Percentiles rank a stretch among this genome's conserved stretches.
Evolutionary conservation across 2,329 filamentous ascomycete genomes (phyloP).

Genomic region (Rhinocladiella mackenziei): DNA sequence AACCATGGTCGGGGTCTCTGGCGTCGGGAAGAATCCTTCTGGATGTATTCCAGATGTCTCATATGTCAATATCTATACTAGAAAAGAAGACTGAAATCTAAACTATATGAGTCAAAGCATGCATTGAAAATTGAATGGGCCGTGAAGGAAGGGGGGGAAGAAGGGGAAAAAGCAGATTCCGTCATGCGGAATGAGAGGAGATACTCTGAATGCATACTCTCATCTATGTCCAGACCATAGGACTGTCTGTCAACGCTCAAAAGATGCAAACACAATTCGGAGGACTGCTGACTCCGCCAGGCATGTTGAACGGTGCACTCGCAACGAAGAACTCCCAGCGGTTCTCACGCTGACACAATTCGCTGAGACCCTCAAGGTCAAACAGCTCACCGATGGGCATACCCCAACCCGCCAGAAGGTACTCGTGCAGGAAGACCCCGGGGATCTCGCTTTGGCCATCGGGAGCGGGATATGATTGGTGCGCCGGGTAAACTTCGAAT

Average conservation of each 20-base stretch:
- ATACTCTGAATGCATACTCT: no score
- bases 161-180: no score
- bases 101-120: no score
- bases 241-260: constrained; percentile 2
- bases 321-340: constrained; percentile 49
- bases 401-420: constrained; percentile 31
- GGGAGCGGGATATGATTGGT: constrained; percentile 10
- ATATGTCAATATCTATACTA: no score
- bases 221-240: no score
- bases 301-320: constrained; percentile 33
- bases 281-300: constrained; percentile 28
- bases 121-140: no score
- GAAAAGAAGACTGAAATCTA: no score
- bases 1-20: no score
- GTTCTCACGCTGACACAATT: constrained; percentile 33
- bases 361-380: constrained; percentile 40
- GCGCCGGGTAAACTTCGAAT: constrained; percentile 46
- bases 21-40: no score
- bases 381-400: constrained; percentile 32
- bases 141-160: no score
- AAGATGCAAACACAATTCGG: constrained; percentile 30
- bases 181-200: no score
- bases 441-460: constrained; percentile 4
- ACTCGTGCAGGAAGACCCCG: constrained; percentile 27
- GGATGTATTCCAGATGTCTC: no score